Conservation (phyloP, 2,329 filamentous ascomycete species). For the Fusarium sulawesiense region DNA sequence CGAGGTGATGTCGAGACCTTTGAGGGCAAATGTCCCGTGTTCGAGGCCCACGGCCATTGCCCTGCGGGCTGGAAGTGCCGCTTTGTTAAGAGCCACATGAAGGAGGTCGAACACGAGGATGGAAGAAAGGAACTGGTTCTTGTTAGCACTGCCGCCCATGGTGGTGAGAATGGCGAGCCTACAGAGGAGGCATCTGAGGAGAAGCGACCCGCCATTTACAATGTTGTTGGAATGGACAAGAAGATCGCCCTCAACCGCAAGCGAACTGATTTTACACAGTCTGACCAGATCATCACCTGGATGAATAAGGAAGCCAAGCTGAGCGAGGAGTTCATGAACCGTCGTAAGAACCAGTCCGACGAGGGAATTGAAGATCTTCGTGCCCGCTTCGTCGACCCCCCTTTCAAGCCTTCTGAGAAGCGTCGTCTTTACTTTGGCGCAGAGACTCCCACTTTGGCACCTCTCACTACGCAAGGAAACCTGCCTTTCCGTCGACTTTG, state of each 20-base stretch:
- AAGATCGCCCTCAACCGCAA: conserved; percentile 83
- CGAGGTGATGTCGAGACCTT: conserved; percentile 82
- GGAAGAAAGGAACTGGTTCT: conserved; percentile 86
- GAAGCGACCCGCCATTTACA: conserved; percentile 75
- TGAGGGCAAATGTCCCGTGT: conserved; percentile 83
- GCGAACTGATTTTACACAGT: conserved; percentile 75
- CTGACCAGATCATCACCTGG: conserved; percentile 83
- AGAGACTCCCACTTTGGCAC: conserved; percentile 93
- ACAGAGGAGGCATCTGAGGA: conserved; percentile 59
- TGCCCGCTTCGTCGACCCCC: conserved; percentile 85
- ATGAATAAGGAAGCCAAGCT: conserved; percentile 70
- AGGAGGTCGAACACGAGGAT: conserved; percentile 80
- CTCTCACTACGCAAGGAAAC: conserved; percentile 96
- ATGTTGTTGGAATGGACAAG: conserved; percentile 74
- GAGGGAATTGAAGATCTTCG: conserved; percentile 74
- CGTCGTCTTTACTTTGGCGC: conserved; percentile 91
- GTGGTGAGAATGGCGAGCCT: conserved; percentile 45
- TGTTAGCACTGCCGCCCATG: conserved; percentile 52
- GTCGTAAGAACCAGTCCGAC: conserved; percentile 56
- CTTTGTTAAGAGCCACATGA: conserved; percentile 87
- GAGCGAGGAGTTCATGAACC: conserved; percentile 55
- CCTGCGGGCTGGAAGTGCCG: conserved; percentile 93
- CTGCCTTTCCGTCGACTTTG: conserved; percentile 93
- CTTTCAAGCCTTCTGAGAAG: conserved; percentile 92
- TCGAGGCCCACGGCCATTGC: conserved; percentile 79